phyloP scores from a whole-genome alignment of 108 stramenopile genomes.

The Seminavis robusta region DNA sequence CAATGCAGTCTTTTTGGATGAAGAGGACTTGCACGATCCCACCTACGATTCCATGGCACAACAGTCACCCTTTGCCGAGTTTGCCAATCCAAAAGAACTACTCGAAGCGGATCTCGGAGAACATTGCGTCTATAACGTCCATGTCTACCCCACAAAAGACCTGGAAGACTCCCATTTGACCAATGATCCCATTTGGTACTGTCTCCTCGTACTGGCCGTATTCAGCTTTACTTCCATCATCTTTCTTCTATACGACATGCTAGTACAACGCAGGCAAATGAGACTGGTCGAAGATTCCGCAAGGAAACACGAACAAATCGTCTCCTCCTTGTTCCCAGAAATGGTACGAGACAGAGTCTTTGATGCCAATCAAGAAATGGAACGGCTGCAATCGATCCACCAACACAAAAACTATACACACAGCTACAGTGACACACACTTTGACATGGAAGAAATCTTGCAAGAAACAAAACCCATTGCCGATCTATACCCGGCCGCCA shows the following conservation, averaged over 20 bases:
- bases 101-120: too few species aligned
- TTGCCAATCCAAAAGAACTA: not conserved
- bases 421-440: too few species aligned
- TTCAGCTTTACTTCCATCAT: slow-evolving; percentile 15
- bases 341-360: slow-evolving; percentile 11
- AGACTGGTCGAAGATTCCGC: slow-evolving; percentile 16
- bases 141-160: slow-evolving; percentile 4
- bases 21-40: slow-evolving; percentile 8
- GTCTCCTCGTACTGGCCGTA: slow-evolving; percentile 6
- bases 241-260: slow-evolving; percentile 20
- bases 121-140: slow-evolving; percentile 12
- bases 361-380: too few species aligned
- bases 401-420: too few species aligned
- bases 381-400: too few species aligned
- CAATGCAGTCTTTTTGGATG: not conserved
- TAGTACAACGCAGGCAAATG: slow-evolving; percentile 18
- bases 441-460: too few species aligned
- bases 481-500: too few species aligned
- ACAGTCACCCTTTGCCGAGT: slow-evolving; percentile 4
- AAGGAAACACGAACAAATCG: slow-evolving; percentile 13
- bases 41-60: slow-evolving; percentile 3
- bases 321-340: slow-evolving; percentile 25
- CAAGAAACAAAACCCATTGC: too few species aligned
- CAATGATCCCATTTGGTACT: slow-evolving; percentile 5
- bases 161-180: slow-evolving; percentile 4